Base-by-base conservation (phyloP, 2,329 filamentous ascomycete genomes). In the Knufia fluminis region DNA sequence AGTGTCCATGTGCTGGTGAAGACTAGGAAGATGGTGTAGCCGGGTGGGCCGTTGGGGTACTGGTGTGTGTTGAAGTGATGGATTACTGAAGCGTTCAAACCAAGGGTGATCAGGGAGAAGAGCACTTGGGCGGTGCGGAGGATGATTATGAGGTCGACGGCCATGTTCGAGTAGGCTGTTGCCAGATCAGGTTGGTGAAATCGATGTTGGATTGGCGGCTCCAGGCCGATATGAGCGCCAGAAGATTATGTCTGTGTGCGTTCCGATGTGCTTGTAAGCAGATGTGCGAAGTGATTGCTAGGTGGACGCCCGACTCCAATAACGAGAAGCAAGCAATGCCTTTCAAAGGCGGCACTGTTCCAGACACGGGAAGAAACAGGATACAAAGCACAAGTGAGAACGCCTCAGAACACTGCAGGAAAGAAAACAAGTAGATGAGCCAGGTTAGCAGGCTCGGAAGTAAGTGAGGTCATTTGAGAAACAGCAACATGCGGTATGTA, bases 1-100 rank as follows among this genome's bases (percentile, higher is more conserved):
- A 88, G 65, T 1, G 86, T 85, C 85, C 86, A 94, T 58, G 89
- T 72, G 35, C 80, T 72, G 63, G 75, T 76, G 76, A 94, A 94
- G 67, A 94, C 73, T 68, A 91, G 76, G 71, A 92, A 94, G 68
- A 82, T 81, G 64, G 85, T 71, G 31, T 75, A 69, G 9, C 76
- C 72, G 6, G 83, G 81, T 31, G 69, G 48, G 14, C 50, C 9
- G 47, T 36, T 24, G 23, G 14, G 32, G 31, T 48, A 42, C 32
- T 28, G 24, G 28, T 53, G 45, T n/a, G 41, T 51, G 19, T 48
- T 56, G 40, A 48, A 46, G 36, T 52, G 31, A 17, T 42, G 49
- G 38, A 46, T 41, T 31, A 48, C 50, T 46, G 45, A 48, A 46
- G 76, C 83, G 42, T 80, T 83, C 31, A 94, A 67, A 19, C 83